Conservation (phyloP, 1,284 basidiomycete species). For the Ceratobasidium sp. region DNA sequence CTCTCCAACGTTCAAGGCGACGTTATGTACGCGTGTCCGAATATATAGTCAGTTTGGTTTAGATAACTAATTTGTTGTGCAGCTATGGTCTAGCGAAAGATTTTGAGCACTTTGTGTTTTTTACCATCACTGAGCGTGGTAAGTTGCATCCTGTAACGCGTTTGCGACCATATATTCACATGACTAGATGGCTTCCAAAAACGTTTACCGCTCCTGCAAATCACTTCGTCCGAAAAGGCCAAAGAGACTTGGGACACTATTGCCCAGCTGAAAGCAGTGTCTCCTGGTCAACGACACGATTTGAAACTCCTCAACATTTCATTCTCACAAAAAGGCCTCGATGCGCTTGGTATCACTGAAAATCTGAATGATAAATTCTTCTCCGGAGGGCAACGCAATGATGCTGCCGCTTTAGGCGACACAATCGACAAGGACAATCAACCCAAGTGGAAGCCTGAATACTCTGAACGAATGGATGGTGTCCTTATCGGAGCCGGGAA, state of each 20-base stretch:
- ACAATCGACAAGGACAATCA: not conserved
- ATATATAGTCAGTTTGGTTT: not conserved
- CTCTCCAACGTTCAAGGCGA: conserved; percentile 45
- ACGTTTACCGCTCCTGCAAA: not conserved
- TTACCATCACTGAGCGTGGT: not conserved
- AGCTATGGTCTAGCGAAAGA: not conserved
- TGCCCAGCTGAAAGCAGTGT: not conserved
- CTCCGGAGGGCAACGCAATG: not conserved
- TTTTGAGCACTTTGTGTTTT: not conserved
- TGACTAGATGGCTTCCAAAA: not conserved
- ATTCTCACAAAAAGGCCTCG: not conserved
- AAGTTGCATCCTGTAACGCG: not conserved
- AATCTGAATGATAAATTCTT: not conserved
- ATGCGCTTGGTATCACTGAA: not conserved
- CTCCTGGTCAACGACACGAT: not conserved
- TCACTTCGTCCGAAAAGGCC: not conserved
- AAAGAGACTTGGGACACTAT: not conserved
- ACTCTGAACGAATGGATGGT: conserved; percentile 46
- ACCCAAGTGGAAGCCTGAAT: not conserved
- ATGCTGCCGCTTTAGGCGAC: not conserved
- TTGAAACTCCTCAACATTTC: not conserved
- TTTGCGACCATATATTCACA: too few relatives aligned
- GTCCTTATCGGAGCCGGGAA: conserved; percentile 39
- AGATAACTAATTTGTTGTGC: not conserved
- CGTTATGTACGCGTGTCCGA: too few relatives aligned